Evolutionary conservation across 305 asterid species (phyloP), one percentile per base, ranked within the genome.

Genomic region (Fraxinus latifolia): DNA sequence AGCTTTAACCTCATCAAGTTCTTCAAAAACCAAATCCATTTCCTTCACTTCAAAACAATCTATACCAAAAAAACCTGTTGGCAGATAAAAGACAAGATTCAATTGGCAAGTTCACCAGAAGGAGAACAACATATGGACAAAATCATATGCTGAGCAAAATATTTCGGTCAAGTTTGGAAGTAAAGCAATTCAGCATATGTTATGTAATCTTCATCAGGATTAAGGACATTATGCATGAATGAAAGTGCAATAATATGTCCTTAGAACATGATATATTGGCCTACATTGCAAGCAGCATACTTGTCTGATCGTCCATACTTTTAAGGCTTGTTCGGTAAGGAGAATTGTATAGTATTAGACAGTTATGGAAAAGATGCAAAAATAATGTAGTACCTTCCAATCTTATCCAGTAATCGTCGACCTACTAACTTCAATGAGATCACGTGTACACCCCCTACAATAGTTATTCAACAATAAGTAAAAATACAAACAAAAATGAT

Each of bases 1-100:
- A 44, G 92, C 88, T 87, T 89, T 92, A 44, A 93, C 91, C 65
- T 90, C 95, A 62, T 95, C 97, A 19, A 93, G 88, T 84, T 91
- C 97, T 89, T 89, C 93, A 77, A 88, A 87, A 53, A 93, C 87
- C 23, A 80, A 82, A 23, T 89, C 94, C 99, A 93, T 93, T 83
- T 87, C 81, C 79, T 37, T 79, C 71, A 73, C 74, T 87, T 82
- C 76, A 84, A 60, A 81, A 65, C 34, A 36, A 78, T 76, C 36
- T 68, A 17, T 33, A 73, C 44, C 80, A 79, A 80, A 53, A 6
- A 21, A 2, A 23, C 87, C 91, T 86, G 84, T 25, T 72, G 0
- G 67, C 65, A 8, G 73, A 74, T 9, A 71, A 37, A 55, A 72
- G 36, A 70, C 1, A 72, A 78, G 74, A 74, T 83, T 53, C 83